A percentile compares a stretch with the other conserved stretches of the same genome.
Evolutionary conservation across 257 asterid genomes (phyloP).

Genomic region (Solanum clarkiae): DNA sequence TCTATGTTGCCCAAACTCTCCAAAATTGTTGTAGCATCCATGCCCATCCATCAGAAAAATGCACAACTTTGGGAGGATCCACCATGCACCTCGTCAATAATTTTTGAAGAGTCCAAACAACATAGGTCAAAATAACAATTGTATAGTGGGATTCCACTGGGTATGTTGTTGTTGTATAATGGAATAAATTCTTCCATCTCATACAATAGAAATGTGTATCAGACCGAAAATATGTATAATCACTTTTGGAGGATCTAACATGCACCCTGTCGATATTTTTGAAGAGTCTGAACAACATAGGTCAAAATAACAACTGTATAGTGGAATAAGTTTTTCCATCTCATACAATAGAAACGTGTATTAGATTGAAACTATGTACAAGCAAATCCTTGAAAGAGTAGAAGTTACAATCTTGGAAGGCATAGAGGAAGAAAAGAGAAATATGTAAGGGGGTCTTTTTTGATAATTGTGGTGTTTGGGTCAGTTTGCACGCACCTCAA

Average conservation of each 20-base stretch:
- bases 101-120: too few species aligned
- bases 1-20: too few species aligned
- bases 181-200: not conserved
- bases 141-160: not conserved
- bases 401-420: not conserved
- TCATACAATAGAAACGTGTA: not conserved
- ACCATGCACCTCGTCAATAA: too few species aligned
- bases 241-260: too few species aligned
- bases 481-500: not conserved
- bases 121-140: not conserved
- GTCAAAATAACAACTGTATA: not conserved
- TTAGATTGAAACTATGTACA: not conserved
- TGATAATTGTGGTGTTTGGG: not conserved
- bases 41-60: too few species aligned
- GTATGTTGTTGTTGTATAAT: too few species aligned
- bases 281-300: too few species aligned
- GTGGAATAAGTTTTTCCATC: not conserved
- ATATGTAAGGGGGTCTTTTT: not conserved
- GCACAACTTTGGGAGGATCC: too few species aligned
- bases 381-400: not conserved
- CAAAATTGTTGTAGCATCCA: too few species aligned
- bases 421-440: not conserved
- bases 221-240: not conserved
- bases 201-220: not conserved
- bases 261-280: too few species aligned